Percentiles rank a stretch among this genome's conserved stretches.
Evolutionary conservation across 495 filamentous ascomycete genomes (phyloP).

Genomic region (Xylaria intraflava): DNA sequence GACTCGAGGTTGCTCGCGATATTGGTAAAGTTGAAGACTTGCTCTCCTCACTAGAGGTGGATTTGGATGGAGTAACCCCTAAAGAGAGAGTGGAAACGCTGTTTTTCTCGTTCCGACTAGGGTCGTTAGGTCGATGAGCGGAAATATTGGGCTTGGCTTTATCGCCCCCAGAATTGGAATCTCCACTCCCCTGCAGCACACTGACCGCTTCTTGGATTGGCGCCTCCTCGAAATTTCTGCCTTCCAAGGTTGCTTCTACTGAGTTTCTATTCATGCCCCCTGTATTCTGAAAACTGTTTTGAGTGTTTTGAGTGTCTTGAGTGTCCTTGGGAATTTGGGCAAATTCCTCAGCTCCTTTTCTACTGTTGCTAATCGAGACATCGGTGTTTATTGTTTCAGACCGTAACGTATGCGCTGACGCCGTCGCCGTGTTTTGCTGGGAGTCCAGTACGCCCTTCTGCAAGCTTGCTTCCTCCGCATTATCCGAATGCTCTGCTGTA

Average conservation of each 20-base stretch:
- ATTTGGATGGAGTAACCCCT: background rate
- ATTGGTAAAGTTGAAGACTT: conserved; percentile 23
- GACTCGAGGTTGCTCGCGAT: conserved; percentile 27
- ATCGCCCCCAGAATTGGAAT: background rate
- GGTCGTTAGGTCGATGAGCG: background rate
- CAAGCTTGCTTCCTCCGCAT: background rate
- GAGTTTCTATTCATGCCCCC: background rate
- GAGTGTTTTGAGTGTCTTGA: background rate
- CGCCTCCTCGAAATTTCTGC: background rate
- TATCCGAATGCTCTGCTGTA: conserved; percentile 5
- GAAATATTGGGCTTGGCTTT: background rate
- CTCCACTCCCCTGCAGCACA: background rate
- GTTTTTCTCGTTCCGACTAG: background rate
- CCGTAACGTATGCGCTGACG: conserved; percentile 11
- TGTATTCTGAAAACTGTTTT: background rate
- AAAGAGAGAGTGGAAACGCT: background rate
- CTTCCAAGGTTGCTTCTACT: background rate
- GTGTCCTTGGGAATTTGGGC: conserved; percentile 3
- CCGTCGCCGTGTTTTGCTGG: background rate
- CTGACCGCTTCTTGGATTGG: background rate
- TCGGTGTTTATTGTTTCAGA: conserved; percentile 7
- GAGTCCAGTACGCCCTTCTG: background rate
- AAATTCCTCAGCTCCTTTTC: conserved; percentile 16
- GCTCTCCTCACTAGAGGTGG: conserved; percentile 9
- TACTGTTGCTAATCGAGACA: conserved; percentile 11